Evolutionary conservation across 805 yeast genomes (phyloP).

Genomic region (Schizosaccharomyces pombe): DNA sequence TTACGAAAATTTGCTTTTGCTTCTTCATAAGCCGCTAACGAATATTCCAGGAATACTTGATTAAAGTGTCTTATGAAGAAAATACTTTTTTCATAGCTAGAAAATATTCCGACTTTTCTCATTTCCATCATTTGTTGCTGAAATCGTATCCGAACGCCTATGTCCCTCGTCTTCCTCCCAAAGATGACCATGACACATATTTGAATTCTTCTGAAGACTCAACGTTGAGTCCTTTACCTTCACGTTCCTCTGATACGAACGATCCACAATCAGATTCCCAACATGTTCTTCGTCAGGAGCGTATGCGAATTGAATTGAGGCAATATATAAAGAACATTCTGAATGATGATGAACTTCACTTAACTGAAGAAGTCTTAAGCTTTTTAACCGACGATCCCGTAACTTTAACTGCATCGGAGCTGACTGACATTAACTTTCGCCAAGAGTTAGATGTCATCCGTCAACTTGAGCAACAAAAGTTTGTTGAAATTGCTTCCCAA

Average conservation of each 20-base stretch:
- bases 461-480: conserved; percentile 39
- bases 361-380: background rate
- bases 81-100: conserved; percentile 25
- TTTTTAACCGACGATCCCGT: conserved; percentile 24
- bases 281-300: background rate
- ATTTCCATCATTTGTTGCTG: conserved; percentile 36
- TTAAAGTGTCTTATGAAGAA: conserved; percentile 12
- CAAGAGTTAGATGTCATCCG: conserved; percentile 37
- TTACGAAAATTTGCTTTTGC: conserved; percentile 5
- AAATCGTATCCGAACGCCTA: conserved; percentile 20
- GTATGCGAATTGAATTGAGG: background rate
- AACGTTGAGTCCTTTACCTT: background rate
- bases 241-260: background rate
- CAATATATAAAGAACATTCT: background rate
- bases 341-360: background rate
- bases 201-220: background rate
- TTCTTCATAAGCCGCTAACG: conserved; percentile 28
- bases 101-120: conserved; percentile 44
- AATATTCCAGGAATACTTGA: conserved; percentile 15
- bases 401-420: conserved; percentile 22
- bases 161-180: background rate
- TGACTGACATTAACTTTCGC: conserved; percentile 34
- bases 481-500: conserved; percentile 43
- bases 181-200: background rate
- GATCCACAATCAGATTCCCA: background rate